Percentiles rank a stretch among this genome's conserved stretches.
Evolutionary conservation across 2,329 filamentous ascomycete species (phyloP).

Genomic region (Cylindrodendrum hubeiense): DNA sequence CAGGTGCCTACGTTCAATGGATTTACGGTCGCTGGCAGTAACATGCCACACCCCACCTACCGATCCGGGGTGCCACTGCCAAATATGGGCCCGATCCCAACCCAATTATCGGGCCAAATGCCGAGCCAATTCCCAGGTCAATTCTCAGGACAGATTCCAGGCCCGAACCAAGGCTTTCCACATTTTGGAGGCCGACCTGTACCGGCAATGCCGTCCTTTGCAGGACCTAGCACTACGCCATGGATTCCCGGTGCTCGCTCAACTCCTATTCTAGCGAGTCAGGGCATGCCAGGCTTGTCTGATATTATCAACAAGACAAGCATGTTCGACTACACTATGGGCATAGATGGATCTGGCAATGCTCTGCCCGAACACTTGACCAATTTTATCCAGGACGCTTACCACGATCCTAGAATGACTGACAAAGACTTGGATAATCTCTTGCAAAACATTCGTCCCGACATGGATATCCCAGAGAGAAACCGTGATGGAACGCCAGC

Average conservation of each 20-base stretch:
- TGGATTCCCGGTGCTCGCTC: conserved; percentile 13
- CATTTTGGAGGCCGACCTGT: neutral
- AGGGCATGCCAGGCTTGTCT: conserved; percentile 38
- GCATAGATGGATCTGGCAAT: conserved; percentile 52
- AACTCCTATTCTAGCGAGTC: neutral
- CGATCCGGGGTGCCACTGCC: neutral
- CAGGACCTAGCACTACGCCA: neutral
- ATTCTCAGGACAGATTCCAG: neutral
- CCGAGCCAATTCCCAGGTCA: neutral
- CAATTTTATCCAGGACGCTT: conserved; percentile 50
- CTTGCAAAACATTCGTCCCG: conserved; percentile 79
- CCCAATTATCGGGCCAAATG: too few species aligned
- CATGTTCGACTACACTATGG: conserved; percentile 51
- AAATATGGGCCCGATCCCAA: neutral
- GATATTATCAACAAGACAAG: conserved; percentile 55
- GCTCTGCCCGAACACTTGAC: conserved; percentile 50
- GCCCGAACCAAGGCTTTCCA: neutral
- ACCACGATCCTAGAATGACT: conserved; percentile 54
- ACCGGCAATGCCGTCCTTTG: neutral
- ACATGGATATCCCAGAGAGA: conserved; percentile 72
- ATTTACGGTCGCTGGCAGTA: neutral
- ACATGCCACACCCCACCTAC: neutral
- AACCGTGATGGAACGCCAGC: conserved; percentile 77
- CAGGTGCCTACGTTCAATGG: neutral
- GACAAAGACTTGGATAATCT: conserved; percentile 78